Evolutionary conservation across 495 filamentous ascomycete species (phyloP).

Genomic region (Echria macrotheca): DNA sequence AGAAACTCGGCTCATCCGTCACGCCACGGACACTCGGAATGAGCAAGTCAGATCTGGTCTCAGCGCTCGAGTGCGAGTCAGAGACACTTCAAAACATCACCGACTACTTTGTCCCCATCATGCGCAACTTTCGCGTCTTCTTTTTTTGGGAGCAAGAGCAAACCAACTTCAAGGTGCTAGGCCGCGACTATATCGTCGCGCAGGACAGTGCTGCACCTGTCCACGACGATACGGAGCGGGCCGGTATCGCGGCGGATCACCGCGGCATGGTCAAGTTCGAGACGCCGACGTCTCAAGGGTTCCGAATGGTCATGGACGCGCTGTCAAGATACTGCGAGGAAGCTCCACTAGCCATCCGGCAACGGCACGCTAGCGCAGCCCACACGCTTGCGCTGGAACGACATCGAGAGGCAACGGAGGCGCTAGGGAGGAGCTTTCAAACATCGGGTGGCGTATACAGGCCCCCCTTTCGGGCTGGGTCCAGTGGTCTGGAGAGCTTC

Average conservation of each 20-base stretch:
- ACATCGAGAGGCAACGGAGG: background rate
- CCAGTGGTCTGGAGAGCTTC: background rate
- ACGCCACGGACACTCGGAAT: background rate
- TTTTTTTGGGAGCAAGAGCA: conserved; percentile 8
- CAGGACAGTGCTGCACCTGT: conserved; percentile 7
- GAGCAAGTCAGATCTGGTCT: conserved; percentile 5
- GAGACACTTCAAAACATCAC: conserved; percentile 13
- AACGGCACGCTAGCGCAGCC: background rate
- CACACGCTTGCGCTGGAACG: background rate
- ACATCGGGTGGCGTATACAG: background rate
- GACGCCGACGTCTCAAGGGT: background rate
- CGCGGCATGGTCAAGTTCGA: conserved; percentile 11
- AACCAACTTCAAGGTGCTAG: background rate
- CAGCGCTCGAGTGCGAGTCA: conserved; percentile 4
- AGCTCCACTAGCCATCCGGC: conserved; percentile 1
- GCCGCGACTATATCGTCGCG: background rate
- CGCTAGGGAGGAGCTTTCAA: background rate
- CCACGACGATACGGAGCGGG: conserved; percentile 10
- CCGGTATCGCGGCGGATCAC: conserved; percentile 7
- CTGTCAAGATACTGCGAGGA: conserved; percentile 2
- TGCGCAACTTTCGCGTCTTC: conserved; percentile 7
- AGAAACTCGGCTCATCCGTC: background rate
- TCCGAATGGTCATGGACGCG: conserved; percentile 6
- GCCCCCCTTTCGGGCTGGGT: background rate
- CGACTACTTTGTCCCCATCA: conserved; percentile 10